Evolutionary conservation across 345 rosid species (phyloP), one percentile per base, ranked within the genome.

Genomic region (Theobroma cacao): DNA sequence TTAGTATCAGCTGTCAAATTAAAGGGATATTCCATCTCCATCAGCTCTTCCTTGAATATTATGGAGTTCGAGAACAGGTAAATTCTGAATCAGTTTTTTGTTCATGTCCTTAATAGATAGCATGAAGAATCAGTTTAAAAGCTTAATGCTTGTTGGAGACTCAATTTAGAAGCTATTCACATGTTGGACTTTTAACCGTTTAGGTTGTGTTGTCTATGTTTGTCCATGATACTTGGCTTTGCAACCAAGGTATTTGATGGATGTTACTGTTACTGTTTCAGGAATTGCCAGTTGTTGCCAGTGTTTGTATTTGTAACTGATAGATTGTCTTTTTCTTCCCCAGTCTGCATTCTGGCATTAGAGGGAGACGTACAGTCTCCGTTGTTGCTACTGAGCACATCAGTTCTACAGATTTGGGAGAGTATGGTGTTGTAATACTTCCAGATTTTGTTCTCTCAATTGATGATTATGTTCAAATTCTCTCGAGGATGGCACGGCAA

Each of bases 401-500:
- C 62, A 74, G 58, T 12, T 45, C 73, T n/a, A 72, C 78, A 30
- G 85, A 75, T 65, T 72, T 87, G 76, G 89, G 64, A 63, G 66
- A 81, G 76, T 90, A 77, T 24, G 81, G 86, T 77, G 80, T 83
- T 2, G 87, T 93, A 63, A 69, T 89, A 55, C 80, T 88, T 75
- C 89, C 92, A 3, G 80, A 87, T 77, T 84, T 87, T 48, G 81
- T 84, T 62, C 65, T 69, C 2, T 85, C 82, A 0, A 81, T 80
- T 2, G 83, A 83, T 18, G 79, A 47, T 34, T 87, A 86, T 43
- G 75, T 79, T 53, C 74, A 85, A 74, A 84, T 89, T 28, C 84
- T 89, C 65, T 85, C 82, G 0, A 87, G 84, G 75, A 90, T 89
- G 89, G 93, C 93, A 10, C 88, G 87, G 47, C 72, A 84, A 31